A percentile compares a stretch with the other conserved stretches of the same genome.
phyloP scores from a whole-genome alignment of 768 basidiomycete species.

The Pleurotus eryngii region DNA sequence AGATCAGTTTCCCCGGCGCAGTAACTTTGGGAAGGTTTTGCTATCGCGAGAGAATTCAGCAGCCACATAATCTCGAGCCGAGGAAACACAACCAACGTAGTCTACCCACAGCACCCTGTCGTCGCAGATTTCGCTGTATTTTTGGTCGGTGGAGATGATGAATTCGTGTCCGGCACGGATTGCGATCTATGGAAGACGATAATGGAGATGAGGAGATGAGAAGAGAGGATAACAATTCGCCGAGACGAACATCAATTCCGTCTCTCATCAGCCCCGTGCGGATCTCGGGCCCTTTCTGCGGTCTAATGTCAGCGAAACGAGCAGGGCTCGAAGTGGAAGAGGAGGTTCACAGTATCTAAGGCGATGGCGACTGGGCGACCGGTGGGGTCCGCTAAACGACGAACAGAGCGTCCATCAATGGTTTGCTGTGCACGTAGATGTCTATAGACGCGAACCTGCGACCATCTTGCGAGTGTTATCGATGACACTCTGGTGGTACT shows the following conservation, averaged over 20 bases:
- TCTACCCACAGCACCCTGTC: conserved; percentile 89
- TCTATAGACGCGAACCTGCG: conserved; percentile 46
- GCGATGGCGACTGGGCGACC: conserved; percentile 97
- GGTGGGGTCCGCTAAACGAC: conserved; percentile 49
- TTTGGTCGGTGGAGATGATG: conserved; percentile 79
- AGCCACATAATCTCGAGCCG: neutral
- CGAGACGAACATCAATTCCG: conserved; percentile 70
- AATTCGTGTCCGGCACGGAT: conserved; percentile 94
- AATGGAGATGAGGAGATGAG: conserved; percentile 7
- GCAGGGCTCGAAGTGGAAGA: neutral
- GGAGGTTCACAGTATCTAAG: conserved; percentile 80
- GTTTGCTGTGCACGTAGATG: conserved; percentile 8
- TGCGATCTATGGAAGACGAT: conserved; percentile 50
- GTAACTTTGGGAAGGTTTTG: conserved; percentile 93
- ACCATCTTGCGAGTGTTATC: conserved; percentile 93
- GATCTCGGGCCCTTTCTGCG: conserved; percentile 98
- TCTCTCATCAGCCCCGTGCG: conserved; percentile 92
- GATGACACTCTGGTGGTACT: conserved; percentile 98
- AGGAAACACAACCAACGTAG: conserved; percentile 60
- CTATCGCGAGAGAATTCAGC: conserved; percentile 32
- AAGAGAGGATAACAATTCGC: neutral
- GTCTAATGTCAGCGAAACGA: neutral
- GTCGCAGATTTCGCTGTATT: conserved; percentile 75
- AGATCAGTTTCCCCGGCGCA: conserved; percentile 94
- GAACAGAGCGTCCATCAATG: conserved; percentile 6